Evolutionary conservation across 371 early-diverging fungal genomes (phyloP), one percentile per base, ranked within the genome.

Genomic region (Mortierella polycephala): DNA sequence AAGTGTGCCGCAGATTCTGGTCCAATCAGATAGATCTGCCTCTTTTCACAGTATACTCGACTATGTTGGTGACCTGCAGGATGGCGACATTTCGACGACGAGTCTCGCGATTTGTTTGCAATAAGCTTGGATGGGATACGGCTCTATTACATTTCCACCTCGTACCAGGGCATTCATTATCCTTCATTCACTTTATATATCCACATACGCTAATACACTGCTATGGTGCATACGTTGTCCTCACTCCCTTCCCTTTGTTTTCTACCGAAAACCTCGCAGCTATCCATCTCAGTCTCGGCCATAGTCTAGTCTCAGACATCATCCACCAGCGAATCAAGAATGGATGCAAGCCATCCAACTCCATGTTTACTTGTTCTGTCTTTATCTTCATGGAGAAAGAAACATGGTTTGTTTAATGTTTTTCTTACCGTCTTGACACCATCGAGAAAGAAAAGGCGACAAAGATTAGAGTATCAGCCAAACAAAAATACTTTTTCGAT

Each of bases 61-160:
- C 16, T 18, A 18, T 47, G 57, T 47, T n/a, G 50, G 13, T 30
- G 39, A 20, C 37, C n/a, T 30, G 40, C 18, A 51, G 45, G 57
- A 72, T 72, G 66, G 72, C 72, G 72, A 72, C 72, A 72, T 72
- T 72, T 72, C 60, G 45, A 50, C 54, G 41, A 54, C 64, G 47
- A 70, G 54, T 57, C 52, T 64, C 71, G 71, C 71, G 71, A 70
- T 69, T 60, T 30, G 21, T 41, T 39, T 51, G 30, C 30, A 30
- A 30, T 1, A 30, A 30, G 30, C 30, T 30, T 30, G 30, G 2
- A 46, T 46, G 2, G 46, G 6, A 11, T 6, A 11, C 16, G 13
- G n/a, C 20, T 51, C 18, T 16, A 18, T 18, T 51, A 18, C 4
- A 16, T 57, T 13, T n/a, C 16, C 20, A 44, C 59, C 30, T 52